Percentiles rank a stretch among this genome's conserved stretches.
Evolutionary conservation across 495 filamentous ascomycete genomes (phyloP).

Genomic region (Neurospora tetraspora): DNA sequence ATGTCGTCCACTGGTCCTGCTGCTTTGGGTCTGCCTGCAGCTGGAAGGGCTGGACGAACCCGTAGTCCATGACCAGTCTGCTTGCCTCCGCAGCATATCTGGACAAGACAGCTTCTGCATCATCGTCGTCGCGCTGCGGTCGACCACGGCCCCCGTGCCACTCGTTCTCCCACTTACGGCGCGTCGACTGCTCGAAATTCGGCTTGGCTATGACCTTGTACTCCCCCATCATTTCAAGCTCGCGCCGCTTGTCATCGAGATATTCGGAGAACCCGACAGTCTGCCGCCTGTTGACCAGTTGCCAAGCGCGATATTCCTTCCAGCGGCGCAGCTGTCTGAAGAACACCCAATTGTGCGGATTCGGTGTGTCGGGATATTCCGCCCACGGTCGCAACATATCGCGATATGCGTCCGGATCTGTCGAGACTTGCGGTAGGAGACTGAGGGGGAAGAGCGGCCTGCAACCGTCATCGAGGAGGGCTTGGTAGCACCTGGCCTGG

Average conservation of each 20-base stretch:
- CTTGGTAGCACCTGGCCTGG: neutral
- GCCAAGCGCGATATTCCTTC: neutral
- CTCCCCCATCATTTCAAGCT: neutral
- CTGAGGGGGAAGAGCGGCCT: neutral
- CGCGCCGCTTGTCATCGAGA: neutral
- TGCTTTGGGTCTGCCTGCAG: neutral
- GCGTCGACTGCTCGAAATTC: neutral
- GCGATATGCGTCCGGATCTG: neutral
- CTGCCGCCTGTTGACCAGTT: neutral
- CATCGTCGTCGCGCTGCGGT: neutral
- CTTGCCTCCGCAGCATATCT: too few species aligned
- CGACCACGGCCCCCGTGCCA: neutral
- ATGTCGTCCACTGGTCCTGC: conserved; percentile 4
- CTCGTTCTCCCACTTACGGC: neutral
- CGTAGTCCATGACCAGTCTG: too few species aligned
- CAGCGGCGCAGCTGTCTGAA: neutral
- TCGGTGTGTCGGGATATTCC: too few species aligned
- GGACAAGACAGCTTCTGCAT: neutral
- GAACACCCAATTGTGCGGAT: neutral
- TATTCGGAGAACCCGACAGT: neutral
- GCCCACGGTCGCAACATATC: neutral
- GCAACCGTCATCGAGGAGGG: neutral
- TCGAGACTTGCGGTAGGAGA: neutral
- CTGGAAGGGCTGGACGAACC: neutral
- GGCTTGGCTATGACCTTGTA: neutral